These are phyloP conservation scores for Aphanomyces astaci DNA, from an alignment of 352 stramenopile species.

Conservation along the genomic window DNA sequence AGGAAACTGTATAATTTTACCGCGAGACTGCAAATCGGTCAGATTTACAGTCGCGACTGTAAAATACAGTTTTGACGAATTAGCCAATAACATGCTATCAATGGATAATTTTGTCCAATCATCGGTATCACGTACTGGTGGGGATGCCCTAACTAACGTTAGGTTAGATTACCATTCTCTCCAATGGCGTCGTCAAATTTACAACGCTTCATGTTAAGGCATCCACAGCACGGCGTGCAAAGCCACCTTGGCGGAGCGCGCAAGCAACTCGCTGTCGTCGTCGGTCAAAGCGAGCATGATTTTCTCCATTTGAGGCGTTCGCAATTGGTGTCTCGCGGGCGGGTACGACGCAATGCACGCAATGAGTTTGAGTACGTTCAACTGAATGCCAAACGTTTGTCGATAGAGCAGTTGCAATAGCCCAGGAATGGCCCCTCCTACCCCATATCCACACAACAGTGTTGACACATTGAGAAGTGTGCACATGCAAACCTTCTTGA, in stretches of 20 bases:
- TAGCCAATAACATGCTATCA: too few relatives aligned
- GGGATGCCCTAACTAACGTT: too few relatives aligned
- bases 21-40: too few relatives aligned
- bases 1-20: too few relatives aligned
- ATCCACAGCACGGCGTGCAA: slow-evolving; percentile 6
- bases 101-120: too few relatives aligned
- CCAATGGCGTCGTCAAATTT: too few relatives aligned
- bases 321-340: slow-evolving; percentile 29
- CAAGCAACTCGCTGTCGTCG: slow-evolving; percentile 10
- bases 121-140: too few relatives aligned
- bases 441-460: not conserved
- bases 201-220: too few relatives aligned
- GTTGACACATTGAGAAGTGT: not conserved
- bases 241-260: slow-evolving; percentile 5
- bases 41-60: too few relatives aligned
- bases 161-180: too few relatives aligned
- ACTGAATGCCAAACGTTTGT: slow-evolving; percentile 43
- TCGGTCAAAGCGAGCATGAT: slow-evolving; percentile 1
- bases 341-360: slow-evolving; percentile 51
- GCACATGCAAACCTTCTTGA: slow-evolving; percentile 24
- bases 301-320: slow-evolving; percentile 15
- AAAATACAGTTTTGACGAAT: too few relatives aligned
- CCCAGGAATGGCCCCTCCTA: slow-evolving; percentile 8
- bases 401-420: slow-evolving; percentile 46
- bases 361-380: slow-evolving; percentile 62